Evolutionary conservation across 805 yeast species (phyloP).

Genomic region (Pichia deserticola): DNA sequence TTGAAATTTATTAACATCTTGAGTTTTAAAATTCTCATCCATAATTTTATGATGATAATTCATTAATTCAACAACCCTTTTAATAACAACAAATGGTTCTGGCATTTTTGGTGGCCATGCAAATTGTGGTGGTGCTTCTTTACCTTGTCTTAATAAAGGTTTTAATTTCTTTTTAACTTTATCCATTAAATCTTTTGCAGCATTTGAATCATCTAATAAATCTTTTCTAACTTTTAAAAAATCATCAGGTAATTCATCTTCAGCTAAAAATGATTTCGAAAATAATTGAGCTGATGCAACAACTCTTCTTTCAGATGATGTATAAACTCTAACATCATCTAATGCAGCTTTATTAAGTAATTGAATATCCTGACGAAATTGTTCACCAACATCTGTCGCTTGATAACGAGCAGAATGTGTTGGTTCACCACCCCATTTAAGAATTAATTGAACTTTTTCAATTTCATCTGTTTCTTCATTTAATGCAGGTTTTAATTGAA

Average conservation of each 20-base stretch:
- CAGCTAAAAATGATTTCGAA: conserved; percentile 63
- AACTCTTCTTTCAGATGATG: conserved; percentile 93
- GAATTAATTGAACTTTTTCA: conserved; percentile 90
- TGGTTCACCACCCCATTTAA: conserved; percentile 99
- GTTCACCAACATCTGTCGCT: conserved; percentile 93
- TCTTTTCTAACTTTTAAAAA: conserved; percentile 81
- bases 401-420: conserved; percentile 96
- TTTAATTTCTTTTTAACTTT: conserved; percentile 94
- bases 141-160: conserved; percentile 89
- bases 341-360: conserved; percentile 78
- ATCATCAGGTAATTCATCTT: conserved; percentile 66
- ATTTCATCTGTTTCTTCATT: conserved; percentile 53
- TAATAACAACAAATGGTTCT: conserved; percentile 89
- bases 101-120: conserved; percentile 99
- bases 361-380: conserved; percentile 84
- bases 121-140: conserved; percentile 94
- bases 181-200: conserved; percentile 97
- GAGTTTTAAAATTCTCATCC: conserved; percentile 67
- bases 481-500: conserved; percentile 87
- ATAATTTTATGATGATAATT: conserved; percentile 78
- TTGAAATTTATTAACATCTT: conserved; percentile 64
- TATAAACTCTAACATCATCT: conserved; percentile 76
- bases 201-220: conserved; percentile 90
- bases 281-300: conserved; percentile 87
- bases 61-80: conserved; percentile 92